Conservation (phyloP, 2,329 filamentous ascomycete species). For the Knoxdaviesia capensis region DNA sequence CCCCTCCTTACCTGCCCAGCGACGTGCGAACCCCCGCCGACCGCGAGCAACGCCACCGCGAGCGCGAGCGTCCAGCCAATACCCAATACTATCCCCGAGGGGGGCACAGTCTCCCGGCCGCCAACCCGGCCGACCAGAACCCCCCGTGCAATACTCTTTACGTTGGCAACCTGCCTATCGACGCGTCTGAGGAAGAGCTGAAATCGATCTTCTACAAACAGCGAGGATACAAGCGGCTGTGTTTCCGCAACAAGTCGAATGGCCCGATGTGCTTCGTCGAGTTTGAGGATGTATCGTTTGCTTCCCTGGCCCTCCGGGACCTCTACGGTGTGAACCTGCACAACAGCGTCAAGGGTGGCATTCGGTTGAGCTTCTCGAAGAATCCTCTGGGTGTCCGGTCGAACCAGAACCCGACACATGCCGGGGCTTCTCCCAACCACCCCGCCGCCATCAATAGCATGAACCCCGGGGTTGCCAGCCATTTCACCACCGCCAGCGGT, state of each 20-base stretch:
- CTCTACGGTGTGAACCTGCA: conserved; percentile 73
- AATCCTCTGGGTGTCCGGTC: conserved; percentile 87
- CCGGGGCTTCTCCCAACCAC: conserved; percentile 4
- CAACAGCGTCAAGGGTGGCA: conserved; percentile 87
- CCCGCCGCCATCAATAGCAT: conserved; percentile 25
- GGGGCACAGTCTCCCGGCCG: conserved; percentile 50
- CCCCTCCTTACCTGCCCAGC: too few relatives aligned
- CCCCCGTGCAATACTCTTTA: conserved; percentile 96
- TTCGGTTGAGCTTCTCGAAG: conserved; percentile 91
- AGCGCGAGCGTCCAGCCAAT: too few relatives aligned
- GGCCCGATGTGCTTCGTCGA: conserved; percentile 98
- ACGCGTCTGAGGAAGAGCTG: conserved; percentile 87
- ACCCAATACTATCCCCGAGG: too few relatives aligned
- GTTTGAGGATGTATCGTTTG: conserved; percentile 83
- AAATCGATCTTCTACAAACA: conserved; percentile 87
- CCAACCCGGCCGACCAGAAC: conserved; percentile 89
- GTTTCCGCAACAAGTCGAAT: conserved; percentile 85
- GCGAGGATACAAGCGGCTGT: conserved; percentile 85
- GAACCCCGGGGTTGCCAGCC: conserved; percentile 31
- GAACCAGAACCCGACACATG: conserved; percentile 35
- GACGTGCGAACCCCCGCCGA: too few relatives aligned
- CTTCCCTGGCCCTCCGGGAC: conserved; percentile 77
- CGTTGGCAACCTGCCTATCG: conserved; percentile 85
- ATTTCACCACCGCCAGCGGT: conserved; percentile 48
- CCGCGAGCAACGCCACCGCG: too few relatives aligned